Conservation (phyloP, 768 basidiomycete species). For the Boletellus sp. region DNA sequence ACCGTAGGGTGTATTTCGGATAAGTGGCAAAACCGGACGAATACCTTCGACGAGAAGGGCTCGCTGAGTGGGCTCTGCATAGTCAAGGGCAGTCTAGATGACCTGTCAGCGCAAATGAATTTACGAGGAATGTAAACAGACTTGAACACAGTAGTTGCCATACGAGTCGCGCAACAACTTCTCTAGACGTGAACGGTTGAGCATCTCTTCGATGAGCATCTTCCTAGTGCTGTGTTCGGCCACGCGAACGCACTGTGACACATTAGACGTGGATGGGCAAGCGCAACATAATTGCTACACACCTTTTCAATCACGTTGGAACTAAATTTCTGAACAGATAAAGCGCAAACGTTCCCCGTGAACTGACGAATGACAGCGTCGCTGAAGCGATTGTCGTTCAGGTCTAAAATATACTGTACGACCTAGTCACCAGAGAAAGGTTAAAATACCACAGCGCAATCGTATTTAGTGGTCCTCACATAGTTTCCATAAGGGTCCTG, state of each 20-base stretch:
- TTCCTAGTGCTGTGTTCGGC: slow-evolving; percentile 95
- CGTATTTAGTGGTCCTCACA: slow-evolving; percentile 39
- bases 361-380: slow-evolving; percentile 98
- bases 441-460: neutral
- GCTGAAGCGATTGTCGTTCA: slow-evolving; percentile 98
- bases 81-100: slow-evolving; percentile 88
- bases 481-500: slow-evolving; percentile 97
- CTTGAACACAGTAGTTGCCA: slow-evolving; percentile 94
- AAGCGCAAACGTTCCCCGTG: slow-evolving; percentile 92
- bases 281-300: neutral
- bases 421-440: slow-evolving; percentile 47
- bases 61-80: slow-evolving; percentile 92
- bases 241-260: slow-evolving; percentile 72
- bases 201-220: slow-evolving; percentile 89
- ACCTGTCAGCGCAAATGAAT: slow-evolving; percentile 13
- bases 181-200: slow-evolving; percentile 92
- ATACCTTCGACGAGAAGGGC: slow-evolving; percentile 94
- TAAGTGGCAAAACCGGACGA: slow-evolving; percentile 95
- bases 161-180: slow-evolving; percentile 95
- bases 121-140: slow-evolving; percentile 27
- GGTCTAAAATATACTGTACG: slow-evolving; percentile 96
- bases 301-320: slow-evolving; percentile 99
- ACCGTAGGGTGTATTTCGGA: slow-evolving; percentile 98
- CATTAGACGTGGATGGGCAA: neutral
- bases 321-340: slow-evolving; percentile 99